These are phyloP conservation scores for Calendula officinalis DNA, from an alignment of 129 eudicot species.

Conservation along the genomic window DNA sequence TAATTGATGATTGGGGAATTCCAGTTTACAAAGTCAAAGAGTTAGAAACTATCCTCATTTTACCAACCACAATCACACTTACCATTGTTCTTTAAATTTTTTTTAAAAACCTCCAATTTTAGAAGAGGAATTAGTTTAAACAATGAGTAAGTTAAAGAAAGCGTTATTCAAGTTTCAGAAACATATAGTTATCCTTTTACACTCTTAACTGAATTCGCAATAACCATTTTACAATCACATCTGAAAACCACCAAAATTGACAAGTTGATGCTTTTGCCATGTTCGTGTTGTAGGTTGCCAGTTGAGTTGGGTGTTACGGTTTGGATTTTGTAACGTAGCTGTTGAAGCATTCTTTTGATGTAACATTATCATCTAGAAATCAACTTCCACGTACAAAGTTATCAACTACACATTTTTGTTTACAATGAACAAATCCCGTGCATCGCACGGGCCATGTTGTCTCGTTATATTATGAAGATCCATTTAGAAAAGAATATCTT, in stretches of 20 bases:
- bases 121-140: neutral
- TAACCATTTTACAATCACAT: neutral
- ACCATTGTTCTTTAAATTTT: neutral
- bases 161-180: neutral
- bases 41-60: neutral
- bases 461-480: too few relatives aligned
- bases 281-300: slow-evolving; percentile 21
- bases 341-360: too few relatives aligned
- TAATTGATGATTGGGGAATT: neutral
- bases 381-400: too few relatives aligned
- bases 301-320: slow-evolving; percentile 34
- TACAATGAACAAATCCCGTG: too few relatives aligned
- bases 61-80: neutral
- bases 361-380: too few relatives aligned
- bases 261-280: neutral
- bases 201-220: neutral
- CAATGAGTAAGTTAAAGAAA: too few relatives aligned
- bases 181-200: neutral
- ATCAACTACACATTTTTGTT: too few relatives aligned
- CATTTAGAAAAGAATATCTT: too few relatives aligned
- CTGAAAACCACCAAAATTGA: neutral
- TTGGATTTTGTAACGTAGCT: too few relatives aligned
- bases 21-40: neutral
- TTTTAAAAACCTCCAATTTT: neutral
- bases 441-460: too few relatives aligned